These are phyloP conservation scores for Gossypium armourianum DNA, from an alignment of 441 rosid species.

Conservation along the genomic window DNA sequence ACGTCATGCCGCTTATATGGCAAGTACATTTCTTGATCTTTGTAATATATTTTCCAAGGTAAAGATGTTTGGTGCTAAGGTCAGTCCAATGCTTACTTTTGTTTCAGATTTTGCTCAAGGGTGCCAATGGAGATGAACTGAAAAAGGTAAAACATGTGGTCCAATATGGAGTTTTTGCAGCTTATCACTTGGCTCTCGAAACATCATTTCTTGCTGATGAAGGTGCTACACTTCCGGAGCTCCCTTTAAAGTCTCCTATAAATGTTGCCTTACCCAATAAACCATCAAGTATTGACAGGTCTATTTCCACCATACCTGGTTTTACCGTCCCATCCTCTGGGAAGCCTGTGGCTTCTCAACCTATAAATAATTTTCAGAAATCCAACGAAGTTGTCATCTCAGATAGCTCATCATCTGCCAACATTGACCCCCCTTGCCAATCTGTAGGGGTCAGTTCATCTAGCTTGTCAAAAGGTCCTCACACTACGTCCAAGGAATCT, in stretches of 20 bases:
- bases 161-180: constrained; percentile 73
- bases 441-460: constrained; percentile 29
- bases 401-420: constrained; percentile 24
- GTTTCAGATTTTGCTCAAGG: constrained; percentile 59
- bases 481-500: constrained; percentile 19
- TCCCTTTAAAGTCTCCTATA: constrained; percentile 54
- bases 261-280: constrained; percentile 64
- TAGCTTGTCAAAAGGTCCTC: constrained; percentile 27
- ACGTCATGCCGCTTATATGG: constrained; percentile 1
- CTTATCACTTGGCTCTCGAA: constrained; percentile 71
- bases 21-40: not conserved
- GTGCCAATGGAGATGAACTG: constrained; percentile 55
- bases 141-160: constrained; percentile 68
- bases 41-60: not conserved
- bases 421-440: constrained; percentile 25
- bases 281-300: constrained; percentile 43
- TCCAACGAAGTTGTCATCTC: constrained; percentile 25
- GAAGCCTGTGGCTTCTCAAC: constrained; percentile 31
- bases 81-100: constrained; percentile 9
- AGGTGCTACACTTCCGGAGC: constrained; percentile 65
- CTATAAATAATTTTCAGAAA: constrained; percentile 28
- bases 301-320: constrained; percentile 66
- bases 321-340: constrained; percentile 32
- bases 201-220: constrained; percentile 73
- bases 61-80: not conserved